Evolutionary conservation across 805 yeast species (phyloP), one percentile per base, ranked within the genome.

Genomic region (Spathaspora passalidarum): DNA sequence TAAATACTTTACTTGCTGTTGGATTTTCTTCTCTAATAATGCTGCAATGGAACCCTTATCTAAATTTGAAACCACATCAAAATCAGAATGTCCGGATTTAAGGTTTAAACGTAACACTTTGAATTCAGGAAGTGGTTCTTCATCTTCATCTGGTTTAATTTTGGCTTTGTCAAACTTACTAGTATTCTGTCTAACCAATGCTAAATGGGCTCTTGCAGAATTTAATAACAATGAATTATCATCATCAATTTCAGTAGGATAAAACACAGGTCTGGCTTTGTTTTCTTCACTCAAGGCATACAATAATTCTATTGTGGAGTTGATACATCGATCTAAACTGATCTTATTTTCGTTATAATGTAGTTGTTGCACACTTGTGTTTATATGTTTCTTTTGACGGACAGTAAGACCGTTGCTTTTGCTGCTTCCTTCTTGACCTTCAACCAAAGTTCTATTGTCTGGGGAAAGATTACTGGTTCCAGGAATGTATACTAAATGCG

Each of bases 261-360:
- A 81, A 56, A 77, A 79, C 8, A 86, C 76, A 0, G 89, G 87
- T 40, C 89, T 65, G 23, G 67, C 63, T 21, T 65, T 68, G 56
- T 86, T 86, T 56, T 85, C 91, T 1, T 49, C 54, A 17, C 74
- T 70, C 14, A 86, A 62, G 17, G 81, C 80, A 17, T 63, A 57
- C 41, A 86, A 57, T 21, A 84, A 56, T 32, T 74, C 77, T 11
- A 75, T 66, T 1, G 84, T 76, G 23, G 76, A 71, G 49, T 74
- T 67, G 46, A 86, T 82, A 1, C 84, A 74, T 43, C 86, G 69
- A 48, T 81, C 84, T 45, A 91, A 68, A 0, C 84, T 75, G 0
- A 80, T 68, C 45, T 86, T 77, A 66, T 84, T 83, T 54, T 84
- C 82, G 59, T 88, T 88, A 61, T 86, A 92, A 49, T 80, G 86